Base-by-base conservation (phyloP, 2,329 filamentous ascomycete genomes). In the Fusarium floridanum region DNA sequence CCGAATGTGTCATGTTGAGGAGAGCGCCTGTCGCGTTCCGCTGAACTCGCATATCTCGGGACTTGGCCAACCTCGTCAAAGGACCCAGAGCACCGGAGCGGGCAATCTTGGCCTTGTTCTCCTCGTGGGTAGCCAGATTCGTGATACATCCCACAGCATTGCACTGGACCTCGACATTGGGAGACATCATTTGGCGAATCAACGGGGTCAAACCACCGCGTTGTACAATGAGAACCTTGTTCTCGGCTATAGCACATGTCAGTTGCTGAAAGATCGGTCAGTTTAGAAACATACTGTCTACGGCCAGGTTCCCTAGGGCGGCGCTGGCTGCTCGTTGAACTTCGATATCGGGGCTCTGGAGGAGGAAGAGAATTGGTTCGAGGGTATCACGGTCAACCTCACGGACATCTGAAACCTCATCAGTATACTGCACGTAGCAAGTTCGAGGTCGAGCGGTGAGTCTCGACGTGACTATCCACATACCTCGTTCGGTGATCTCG, bases 141-240 rank as follows among this genome's bases (percentile, higher is more conserved):
- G 97, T 99, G 83, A 99, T 99, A 86, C 97, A 99, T 61, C 97
- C 97, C 71, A 99, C 97, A 50, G 97, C 97, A 83, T 99, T 99
- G 88, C 97, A 99, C 85, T 99, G 97, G 29, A 99, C 97, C 83
- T 99, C 97, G 77, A 99, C 97, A 79, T 99, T 99, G 56, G 93
- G 91, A 66, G 96, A 98, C 85, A 97, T 95, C 97, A 99, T 99
- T 85, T 99, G 97, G 76, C 94, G 93, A 84, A 98, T 99, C 70
- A 99, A 89, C 63, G 97, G 96, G 63, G 92, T 92, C 70, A 99
- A 89, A 29, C 97, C 97, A 68, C 95, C 95, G 17, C 99, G 91
- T 75, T 95, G 91, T 71, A 99, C 97, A 79, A 99, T 99, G 76
- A 96, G 88, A 72, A 98, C 95, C 84, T 99, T 99, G 88, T 99